phyloP scores from a whole-genome alignment of 768 basidiomycete species.

The Lentinula aciculospora region DNA sequence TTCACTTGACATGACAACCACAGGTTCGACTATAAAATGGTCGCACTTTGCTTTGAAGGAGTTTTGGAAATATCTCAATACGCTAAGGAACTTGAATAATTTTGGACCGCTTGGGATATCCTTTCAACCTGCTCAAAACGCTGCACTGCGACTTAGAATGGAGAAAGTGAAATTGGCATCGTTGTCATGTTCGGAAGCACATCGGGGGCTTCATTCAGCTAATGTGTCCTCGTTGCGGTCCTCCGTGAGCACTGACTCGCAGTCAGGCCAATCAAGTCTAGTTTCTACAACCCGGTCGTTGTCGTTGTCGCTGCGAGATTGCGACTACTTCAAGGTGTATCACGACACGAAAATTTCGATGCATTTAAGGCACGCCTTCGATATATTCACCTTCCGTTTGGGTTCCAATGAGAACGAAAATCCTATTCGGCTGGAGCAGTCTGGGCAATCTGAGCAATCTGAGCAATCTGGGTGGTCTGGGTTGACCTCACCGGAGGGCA shows the following conservation, averaged over 20 bases:
- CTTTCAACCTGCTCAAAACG: neutral
- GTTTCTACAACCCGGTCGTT: neutral
- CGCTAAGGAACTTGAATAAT: neutral
- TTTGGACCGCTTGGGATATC: neutral
- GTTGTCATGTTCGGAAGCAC: neutral
- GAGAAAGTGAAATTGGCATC: neutral
- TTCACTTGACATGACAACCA: neutral
- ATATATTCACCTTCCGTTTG: neutral
- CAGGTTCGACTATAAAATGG: neutral
- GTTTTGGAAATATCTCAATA: neutral
- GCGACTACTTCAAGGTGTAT: slow-evolving; percentile 4
- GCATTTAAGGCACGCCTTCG: neutral
- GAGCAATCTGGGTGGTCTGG: neutral
- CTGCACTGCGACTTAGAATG: neutral
- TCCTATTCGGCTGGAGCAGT: neutral
- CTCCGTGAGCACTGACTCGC: neutral
- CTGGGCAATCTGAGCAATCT: neutral
- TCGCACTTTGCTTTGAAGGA: neutral
- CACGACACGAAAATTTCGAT: slow-evolving; percentile 1
- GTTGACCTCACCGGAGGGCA: neutral
- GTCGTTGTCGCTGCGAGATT: neutral
- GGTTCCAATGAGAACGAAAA: neutral
- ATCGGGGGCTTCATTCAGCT: neutral
- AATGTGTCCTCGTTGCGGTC: neutral
- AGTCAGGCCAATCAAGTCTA: neutral